phyloP scores from a whole-genome alignment of 2,329 filamentous ascomycete species.

The Thielaviopsis ethacetica region DNA sequence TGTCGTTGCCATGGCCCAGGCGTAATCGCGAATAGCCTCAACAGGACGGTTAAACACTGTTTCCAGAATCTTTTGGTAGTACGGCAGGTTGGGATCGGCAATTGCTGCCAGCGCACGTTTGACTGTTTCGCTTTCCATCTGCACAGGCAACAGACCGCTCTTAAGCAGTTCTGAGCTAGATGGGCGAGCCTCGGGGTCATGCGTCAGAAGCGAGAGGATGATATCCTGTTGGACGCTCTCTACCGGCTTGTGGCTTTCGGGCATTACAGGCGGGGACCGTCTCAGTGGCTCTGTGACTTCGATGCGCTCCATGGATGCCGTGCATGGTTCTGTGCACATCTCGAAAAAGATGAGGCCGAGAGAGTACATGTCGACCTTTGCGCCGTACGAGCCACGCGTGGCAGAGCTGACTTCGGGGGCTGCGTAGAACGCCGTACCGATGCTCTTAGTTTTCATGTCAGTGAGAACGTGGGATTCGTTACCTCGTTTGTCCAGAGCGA shows the following conservation, averaged over 20 bases:
- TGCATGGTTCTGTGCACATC: constrained; percentile 64
- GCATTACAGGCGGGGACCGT: constrained; percentile 50
- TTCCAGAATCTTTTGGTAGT: constrained; percentile 80
- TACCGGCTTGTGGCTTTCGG: constrained; percentile 51
- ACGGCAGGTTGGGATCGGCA: constrained; percentile 67
- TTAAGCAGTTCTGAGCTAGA: constrained; percentile 68
- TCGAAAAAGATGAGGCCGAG: constrained; percentile 96
- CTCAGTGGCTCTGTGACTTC: constrained; percentile 52
- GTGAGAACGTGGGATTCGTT: constrained; percentile 16
- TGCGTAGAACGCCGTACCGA: constrained; percentile 75
- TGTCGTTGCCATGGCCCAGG: constrained; percentile 54
- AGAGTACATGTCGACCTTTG: constrained; percentile 97
- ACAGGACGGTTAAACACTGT: constrained; percentile 63
- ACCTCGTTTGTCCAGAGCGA: constrained; percentile 39
- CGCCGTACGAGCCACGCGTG: constrained; percentile 63
- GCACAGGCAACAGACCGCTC: constrained; percentile 73
- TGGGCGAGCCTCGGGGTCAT: constrained; percentile 68
- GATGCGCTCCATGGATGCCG: constrained; percentile 47
- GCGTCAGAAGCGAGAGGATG: constrained; percentile 62
- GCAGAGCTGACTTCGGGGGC: constrained; percentile 77
- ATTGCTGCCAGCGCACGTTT: constrained; percentile 66
- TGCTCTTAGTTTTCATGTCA: constrained; percentile 52
- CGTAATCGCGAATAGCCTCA: constrained; percentile 65
- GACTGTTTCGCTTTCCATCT: constrained; percentile 86
- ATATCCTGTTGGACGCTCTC: constrained; percentile 65